These are phyloP conservation scores for Jaapia argillacea DNA, from an alignment of 768 basidiomycete genomes.

Conservation along the genomic window DNA sequence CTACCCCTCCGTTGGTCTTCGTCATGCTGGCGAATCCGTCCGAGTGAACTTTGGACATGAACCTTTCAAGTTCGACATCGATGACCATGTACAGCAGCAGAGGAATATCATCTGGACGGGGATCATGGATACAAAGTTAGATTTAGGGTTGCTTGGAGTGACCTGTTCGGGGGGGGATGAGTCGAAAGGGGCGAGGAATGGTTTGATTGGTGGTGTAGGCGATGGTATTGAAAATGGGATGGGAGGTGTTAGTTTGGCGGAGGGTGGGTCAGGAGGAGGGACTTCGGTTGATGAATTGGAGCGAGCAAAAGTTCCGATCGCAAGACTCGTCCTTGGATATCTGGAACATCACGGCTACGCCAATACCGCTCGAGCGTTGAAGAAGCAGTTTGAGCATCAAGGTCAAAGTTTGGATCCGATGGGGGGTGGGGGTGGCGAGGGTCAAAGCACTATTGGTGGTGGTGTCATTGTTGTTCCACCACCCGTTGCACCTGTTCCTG, in stretches of 20 bases:
- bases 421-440: constrained; percentile 6
- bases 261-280: constrained; percentile 13
- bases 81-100: constrained; percentile 69
- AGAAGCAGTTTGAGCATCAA: constrained; percentile 31
- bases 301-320: constrained; percentile 47
- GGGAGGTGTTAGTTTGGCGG: too few species aligned
- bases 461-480: background rate
- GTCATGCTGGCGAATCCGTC: constrained; percentile 67
- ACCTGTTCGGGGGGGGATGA: too few species aligned
- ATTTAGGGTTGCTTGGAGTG: constrained; percentile 27
- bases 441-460: constrained; percentile 8
- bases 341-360: constrained; percentile 81
- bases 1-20: constrained; percentile 85
- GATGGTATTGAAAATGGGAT: too few species aligned
- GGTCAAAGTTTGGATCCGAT: constrained; percentile 3
- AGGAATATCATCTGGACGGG: constrained; percentile 56
- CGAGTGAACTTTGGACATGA: constrained; percentile 85
- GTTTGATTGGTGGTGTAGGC: constrained; percentile 5
- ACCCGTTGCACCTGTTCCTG: background rate
- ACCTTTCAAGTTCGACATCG: constrained; percentile 85
- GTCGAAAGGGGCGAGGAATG: constrained; percentile 5
- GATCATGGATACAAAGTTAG: constrained; percentile 49
- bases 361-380: constrained; percentile 58
- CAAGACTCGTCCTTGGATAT: constrained; percentile 69
- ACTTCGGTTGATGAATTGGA: constrained; percentile 29